Evolutionary conservation across 805 yeast species (phyloP).

Genomic region (Wickerhamiella hasegawae): DNA sequence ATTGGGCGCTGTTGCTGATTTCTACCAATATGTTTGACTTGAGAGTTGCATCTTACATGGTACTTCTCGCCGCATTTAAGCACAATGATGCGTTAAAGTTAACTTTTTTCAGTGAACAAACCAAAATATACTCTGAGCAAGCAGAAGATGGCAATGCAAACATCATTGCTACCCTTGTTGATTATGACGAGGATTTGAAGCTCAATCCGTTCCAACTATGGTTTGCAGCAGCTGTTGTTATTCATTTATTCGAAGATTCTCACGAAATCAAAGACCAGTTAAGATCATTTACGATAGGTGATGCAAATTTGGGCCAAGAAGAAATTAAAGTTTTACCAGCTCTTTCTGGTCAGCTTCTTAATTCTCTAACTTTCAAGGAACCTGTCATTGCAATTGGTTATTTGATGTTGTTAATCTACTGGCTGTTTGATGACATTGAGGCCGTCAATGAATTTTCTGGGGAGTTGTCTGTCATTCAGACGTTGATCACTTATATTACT

Average conservation of each 20-base stretch:
- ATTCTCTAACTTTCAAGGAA: constrained; percentile 46
- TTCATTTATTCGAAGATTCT: constrained; percentile 37
- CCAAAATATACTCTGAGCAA: constrained; percentile 26
- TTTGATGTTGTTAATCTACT: constrained; percentile 50
- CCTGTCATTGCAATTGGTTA: constrained; percentile 68
- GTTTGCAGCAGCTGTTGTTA: constrained; percentile 59
- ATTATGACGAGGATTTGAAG: constrained; percentile 54
- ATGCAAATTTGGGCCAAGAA: constrained; percentile 40
- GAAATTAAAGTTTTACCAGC: constrained; percentile 58
- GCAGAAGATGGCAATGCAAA: constrained; percentile 29
- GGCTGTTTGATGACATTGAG: constrained; percentile 62
- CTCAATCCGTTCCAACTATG: constrained; percentile 78
- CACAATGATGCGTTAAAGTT: constrained; percentile 45
- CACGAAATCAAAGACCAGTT: constrained; percentile 15
- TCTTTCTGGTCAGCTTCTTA: constrained; percentile 53
- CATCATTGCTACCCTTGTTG: constrained; percentile 53
- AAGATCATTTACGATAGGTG: constrained; percentile 38
- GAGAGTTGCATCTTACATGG: constrained; percentile 52
- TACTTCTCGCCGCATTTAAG: constrained; percentile 52
- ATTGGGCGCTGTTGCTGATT: constrained; percentile 67
- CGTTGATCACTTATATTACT: constrained; percentile 50
- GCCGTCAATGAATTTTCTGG: constrained; percentile 63
- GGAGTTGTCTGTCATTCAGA: constrained; percentile 49
- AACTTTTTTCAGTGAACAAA: constrained; percentile 54
- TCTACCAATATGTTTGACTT: constrained; percentile 77